Base-by-base conservation (phyloP, 371 early-diverging fungal species). In the Syncephalastrum racemosum region DNA sequence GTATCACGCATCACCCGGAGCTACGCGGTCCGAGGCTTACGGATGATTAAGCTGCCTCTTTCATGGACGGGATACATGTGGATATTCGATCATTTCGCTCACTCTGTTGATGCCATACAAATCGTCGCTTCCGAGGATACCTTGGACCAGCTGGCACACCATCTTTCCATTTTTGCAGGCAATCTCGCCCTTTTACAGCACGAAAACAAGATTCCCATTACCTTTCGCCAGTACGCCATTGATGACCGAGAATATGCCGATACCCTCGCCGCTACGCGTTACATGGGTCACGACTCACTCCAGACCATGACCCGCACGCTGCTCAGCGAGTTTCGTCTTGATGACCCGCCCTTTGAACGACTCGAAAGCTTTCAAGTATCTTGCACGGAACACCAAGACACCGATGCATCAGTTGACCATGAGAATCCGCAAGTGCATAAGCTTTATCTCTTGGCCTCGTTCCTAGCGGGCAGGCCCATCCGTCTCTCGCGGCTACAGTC, bases 61-160 rank as follows among this genome's bases (percentile, higher is more conserved):
- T 62, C 58, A 13, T 76, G 73, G 73, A 22, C 36, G 3, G 76
- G 76, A 1, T 68, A 70, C 50, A 50, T 76, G 15, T 62, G 61
- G 47, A 63, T 76, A 25, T 76, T 76, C 64, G 73, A 76, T 54
- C 76, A 76, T 31, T 76, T 76, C 54, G 76, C 71, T 14, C 76
- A 76, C 42, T 68, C 73, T 7, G 66, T 76, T 18, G 68, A 66
- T 27, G 39, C 41, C 14, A 70, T 75, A 53, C 58, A 70, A 15
- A 54, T 73, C 2, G 39, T 55, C 15, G 49, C 70, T 14, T 25
- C 61, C 4, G 39, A 54, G 2, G 39, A 22, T 12, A 40, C 53
- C 3, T 50, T 75, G 13, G 19, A 22, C 5, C 56, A 60, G 6
- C 59, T 76, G 19, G 66, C 45, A 1, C 54, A 64, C 23, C 76